Conservation (phyloP, 768 basidiomycete genomes). For the Lactifluus echinatus region DNA sequence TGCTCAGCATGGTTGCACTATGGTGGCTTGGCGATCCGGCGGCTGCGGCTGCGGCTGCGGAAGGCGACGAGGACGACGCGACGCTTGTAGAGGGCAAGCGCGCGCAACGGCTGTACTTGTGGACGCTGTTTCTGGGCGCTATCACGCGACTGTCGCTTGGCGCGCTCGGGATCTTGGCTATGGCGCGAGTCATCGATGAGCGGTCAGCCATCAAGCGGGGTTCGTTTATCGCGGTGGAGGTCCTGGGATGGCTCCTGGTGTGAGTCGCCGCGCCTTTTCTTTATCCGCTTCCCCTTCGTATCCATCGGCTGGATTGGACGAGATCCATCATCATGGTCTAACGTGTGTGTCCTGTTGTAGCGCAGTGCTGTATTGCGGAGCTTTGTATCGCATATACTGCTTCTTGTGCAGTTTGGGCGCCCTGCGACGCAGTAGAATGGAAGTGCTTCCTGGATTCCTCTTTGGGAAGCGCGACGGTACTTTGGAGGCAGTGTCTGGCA, state of each 20-base stretch:
- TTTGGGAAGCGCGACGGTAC: not conserved
- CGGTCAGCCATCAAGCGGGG: not conserved
- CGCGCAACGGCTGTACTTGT: not conserved
- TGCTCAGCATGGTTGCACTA: slow-evolving; percentile 3
- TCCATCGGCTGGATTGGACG: not conserved
- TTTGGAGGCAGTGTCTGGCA: not conserved
- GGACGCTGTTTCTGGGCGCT: not conserved
- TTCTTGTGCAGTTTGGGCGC: not conserved
- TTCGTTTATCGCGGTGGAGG: slow-evolving; percentile 15
- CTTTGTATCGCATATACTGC: slow-evolving; percentile 3
- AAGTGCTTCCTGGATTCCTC: not conserved
- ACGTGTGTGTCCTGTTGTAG: not conserved
- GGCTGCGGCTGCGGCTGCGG: too few species aligned
- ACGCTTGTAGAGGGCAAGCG: slow-evolving; percentile 2
- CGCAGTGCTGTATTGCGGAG: slow-evolving; percentile 9
- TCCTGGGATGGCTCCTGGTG: slow-evolving; percentile 18
- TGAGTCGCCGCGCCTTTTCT: too few species aligned
- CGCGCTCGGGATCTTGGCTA: slow-evolving; percentile 15
- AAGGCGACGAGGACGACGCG: slow-evolving; percentile 6
- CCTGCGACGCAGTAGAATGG: not conserved
- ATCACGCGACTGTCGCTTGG: slow-evolving; percentile 9
- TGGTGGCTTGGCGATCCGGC: slow-evolving; percentile 2
- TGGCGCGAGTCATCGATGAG: slow-evolving; percentile 9
- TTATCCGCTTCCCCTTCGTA: not conserved
- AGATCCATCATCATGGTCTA: too few species aligned